Percentiles rank a stretch among this genome's conserved stretches.
Evolutionary conservation across 306 rosid species (phyloP).

Genomic region (Abrus precatorius): DNA sequence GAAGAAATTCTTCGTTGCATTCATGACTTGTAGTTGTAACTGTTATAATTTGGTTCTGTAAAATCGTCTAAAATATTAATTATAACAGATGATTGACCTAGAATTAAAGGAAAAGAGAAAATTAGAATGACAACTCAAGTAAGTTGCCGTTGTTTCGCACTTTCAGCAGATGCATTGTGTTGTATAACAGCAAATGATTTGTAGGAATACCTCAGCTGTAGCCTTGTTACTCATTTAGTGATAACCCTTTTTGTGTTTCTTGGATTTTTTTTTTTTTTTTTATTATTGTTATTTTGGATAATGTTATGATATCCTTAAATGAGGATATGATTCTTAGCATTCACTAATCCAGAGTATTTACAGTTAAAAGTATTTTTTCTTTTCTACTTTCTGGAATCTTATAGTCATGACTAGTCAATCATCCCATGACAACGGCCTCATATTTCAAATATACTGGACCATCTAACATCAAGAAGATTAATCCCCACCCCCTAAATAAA

Average conservation of each 20-base stretch:
- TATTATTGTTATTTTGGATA: not conserved
- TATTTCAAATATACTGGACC: not conserved
- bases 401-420: not conserved
- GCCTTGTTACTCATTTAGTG: not conserved
- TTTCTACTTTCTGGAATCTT: not conserved
- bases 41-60: slow-evolving; percentile 38
- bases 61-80: slow-evolving; percentile 21
- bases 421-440: too few relatives aligned
- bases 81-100: slow-evolving; percentile 29
- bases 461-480: not conserved
- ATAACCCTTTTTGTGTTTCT: not conserved
- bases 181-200: slow-evolving; percentile 25
- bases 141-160: slow-evolving; percentile 8
- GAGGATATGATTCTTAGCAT: slow-evolving; percentile 10
- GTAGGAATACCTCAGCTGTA: not conserved
- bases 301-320: not conserved
- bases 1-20: slow-evolving; percentile 68
- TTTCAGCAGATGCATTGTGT: slow-evolving; percentile 31
- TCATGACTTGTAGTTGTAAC: slow-evolving; percentile 44
- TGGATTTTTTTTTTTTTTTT: too few relatives aligned
- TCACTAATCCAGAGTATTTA: not conserved
- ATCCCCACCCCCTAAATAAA: not conserved
- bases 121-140: slow-evolving; percentile 31
- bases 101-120: slow-evolving; percentile 3
- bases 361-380: not conserved